Conservation (phyloP, 768 basidiomycete genomes). For the Leccinum uliginosum region DNA sequence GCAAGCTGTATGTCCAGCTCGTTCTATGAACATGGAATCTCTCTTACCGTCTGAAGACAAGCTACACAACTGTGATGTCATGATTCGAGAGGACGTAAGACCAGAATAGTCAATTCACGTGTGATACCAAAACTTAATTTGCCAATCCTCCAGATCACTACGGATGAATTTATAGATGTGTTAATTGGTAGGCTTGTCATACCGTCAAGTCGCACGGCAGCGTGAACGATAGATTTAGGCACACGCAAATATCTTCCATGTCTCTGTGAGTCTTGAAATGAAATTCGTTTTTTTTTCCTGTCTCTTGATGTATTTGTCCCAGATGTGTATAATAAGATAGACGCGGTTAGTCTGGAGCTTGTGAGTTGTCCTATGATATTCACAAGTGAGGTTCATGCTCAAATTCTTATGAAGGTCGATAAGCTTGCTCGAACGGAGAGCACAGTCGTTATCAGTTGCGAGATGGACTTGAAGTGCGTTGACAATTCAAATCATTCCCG, state of each 20-base stretch:
- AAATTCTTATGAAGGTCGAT: slow-evolving; percentile 46
- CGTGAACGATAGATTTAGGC: slow-evolving; percentile 39
- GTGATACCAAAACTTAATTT: slow-evolving; percentile 2
- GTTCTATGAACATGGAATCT: neutral
- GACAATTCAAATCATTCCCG: neutral
- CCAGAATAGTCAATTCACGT: neutral
- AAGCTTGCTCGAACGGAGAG: slow-evolving; percentile 77
- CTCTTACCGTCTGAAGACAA: slow-evolving; percentile 51
- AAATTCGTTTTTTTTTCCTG: neutral
- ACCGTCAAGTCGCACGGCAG: neutral
- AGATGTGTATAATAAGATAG: slow-evolving; percentile 98
- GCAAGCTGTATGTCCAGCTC: slow-evolving; percentile 62
- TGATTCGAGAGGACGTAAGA: slow-evolving; percentile 94
- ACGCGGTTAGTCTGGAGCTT: slow-evolving; percentile 78
- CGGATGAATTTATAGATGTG: slow-evolving; percentile 98
- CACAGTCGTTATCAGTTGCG: slow-evolving; percentile 94
- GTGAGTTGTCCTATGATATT: slow-evolving; percentile 13
- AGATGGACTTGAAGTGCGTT: slow-evolving; percentile 83
- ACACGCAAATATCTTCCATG: slow-evolving; percentile 95
- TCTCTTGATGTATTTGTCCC: neutral
- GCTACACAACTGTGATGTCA: slow-evolving; percentile 92
- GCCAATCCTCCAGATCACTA: slow-evolving; percentile 64
- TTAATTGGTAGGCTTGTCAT: slow-evolving; percentile 61
- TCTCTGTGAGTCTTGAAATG: slow-evolving; percentile 54
- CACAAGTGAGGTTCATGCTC: neutral